These are phyloP conservation scores for Penicillium sp. DNA, from an alignment of 2,329 filamentous ascomycete genomes.

Conservation along the genomic window DNA sequence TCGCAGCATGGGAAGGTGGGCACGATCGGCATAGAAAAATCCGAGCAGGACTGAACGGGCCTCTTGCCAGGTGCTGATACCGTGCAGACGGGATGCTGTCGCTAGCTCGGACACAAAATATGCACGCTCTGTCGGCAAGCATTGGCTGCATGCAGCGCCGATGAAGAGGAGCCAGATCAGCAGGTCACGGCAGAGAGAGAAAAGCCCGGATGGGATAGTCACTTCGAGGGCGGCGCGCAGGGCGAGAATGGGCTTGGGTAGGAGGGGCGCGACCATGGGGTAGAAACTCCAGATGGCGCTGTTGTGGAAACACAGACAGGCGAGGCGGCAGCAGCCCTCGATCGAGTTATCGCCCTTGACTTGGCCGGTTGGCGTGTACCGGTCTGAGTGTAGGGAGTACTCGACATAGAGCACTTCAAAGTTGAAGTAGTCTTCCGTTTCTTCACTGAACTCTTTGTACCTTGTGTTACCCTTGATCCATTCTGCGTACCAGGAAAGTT, in stretches of 20 bases:
- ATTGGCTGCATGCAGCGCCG: conserved; percentile 32
- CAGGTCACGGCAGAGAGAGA: conserved; percentile 32
- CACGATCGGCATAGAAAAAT: conserved; percentile 39
- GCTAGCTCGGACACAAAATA: conserved; percentile 36
- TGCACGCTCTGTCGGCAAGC: conserved; percentile 25
- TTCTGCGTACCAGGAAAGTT: conserved; percentile 38
- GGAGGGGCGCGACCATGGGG: conserved; percentile 34
- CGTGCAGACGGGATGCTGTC: conserved; percentile 26
- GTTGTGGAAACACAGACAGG: conserved; percentile 41
- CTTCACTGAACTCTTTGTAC: conserved; percentile 33
- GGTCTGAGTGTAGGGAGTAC: conserved; percentile 37
- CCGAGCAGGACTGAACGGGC: conserved; percentile 30
- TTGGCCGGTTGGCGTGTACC: conserved; percentile 35
- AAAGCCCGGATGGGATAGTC: conserved; percentile 33
- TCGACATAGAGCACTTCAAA: conserved; percentile 41
- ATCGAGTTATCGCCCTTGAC: conserved; percentile 37
- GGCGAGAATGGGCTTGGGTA: conserved; percentile 34
- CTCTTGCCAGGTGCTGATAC: conserved; percentile 35
- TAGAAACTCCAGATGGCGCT: conserved; percentile 41
- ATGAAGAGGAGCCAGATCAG: conserved; percentile 40
- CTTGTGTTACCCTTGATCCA: conserved; percentile 33
- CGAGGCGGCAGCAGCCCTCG: conserved; percentile 40
- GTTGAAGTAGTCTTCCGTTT: conserved; percentile 42
- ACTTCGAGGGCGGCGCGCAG: conserved; percentile 34
- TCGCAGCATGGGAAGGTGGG: conserved; percentile 30